Evolutionary conservation across 2,329 filamentous ascomycete genomes (phyloP).

Genomic region (Hypoxylon sp.): DNA sequence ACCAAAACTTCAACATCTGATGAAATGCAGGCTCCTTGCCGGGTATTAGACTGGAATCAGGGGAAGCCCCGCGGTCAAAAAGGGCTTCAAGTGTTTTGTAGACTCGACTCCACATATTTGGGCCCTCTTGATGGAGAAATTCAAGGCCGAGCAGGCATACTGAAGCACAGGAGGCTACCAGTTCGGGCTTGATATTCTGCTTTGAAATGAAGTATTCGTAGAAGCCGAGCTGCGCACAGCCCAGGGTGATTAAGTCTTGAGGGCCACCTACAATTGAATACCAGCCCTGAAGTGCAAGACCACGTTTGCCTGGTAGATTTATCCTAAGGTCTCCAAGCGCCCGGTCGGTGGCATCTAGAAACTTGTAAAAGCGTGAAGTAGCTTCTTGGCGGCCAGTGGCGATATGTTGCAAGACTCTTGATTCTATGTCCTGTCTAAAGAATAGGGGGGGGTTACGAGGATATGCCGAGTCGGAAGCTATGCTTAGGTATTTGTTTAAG

Average conservation of each 20-base stretch:
- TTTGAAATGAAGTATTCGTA: constrained; percentile 20
- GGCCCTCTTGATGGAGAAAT: too few species aligned
- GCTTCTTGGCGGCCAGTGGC: not conserved
- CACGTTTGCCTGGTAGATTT: not conserved
- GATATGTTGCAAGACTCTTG: constrained; percentile 5
- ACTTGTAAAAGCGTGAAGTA: constrained; percentile 17
- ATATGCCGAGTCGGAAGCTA: not conserved
- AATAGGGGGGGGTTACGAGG: not conserved
- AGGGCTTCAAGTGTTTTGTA: constrained; percentile 17
- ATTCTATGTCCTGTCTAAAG: constrained; percentile 5
- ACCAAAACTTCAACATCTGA: not conserved
- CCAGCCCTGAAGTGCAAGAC: not conserved
- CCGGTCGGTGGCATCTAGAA: constrained; percentile 5
- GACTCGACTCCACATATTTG: not conserved
- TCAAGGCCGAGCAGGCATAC: not conserved
- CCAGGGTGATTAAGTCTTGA: constrained; percentile 5
- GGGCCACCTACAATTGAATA: not conserved
- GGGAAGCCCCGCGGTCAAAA: constrained; percentile 15
- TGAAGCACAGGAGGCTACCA: constrained; percentile 2
- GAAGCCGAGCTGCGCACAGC: constrained; percentile 9
- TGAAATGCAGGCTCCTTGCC: constrained; percentile 13
- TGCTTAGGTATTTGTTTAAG: not conserved
- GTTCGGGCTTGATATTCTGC: not conserved
- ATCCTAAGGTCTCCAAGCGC: not conserved
- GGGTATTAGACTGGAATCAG: not conserved